Evolutionary conservation across 768 basidiomycete genomes (phyloP), one percentile per base, ranked within the genome.

Genomic region (Podaxis sp.): DNA sequence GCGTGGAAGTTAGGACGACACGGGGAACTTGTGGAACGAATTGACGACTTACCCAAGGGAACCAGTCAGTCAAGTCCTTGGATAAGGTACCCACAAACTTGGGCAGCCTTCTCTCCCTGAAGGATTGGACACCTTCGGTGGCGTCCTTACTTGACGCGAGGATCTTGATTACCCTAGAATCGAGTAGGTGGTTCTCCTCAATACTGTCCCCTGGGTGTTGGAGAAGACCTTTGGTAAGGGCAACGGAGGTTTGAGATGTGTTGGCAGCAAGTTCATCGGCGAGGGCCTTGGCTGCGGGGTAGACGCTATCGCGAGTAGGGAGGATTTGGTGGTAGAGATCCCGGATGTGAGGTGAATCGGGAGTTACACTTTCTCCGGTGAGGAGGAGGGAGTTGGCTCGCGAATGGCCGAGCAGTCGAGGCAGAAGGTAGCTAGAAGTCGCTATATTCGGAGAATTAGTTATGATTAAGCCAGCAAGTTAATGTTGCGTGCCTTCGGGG

Each of bases 161-260:
- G 24, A 80, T 66, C 26, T 76, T 72, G 24, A 86, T 79, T 4
- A 76, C 80, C 15, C 79, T 71, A 10, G 85, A 86, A 64, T 86
- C 85, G 17, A 80, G 66, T 2, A 86, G 65, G 61, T 86, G 84
- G 59, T 82, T 84, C 66, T 83, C 83, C 68, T 87, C 85, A 41
- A 78, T 72, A 6, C 75, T 80, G 59, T 79, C 73, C 8, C 79
- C 82, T 1, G 84, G 80, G 62, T 82, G 78, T 65, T 82, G 81
- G 4, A 87, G 67, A 22, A 86, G 70, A 2, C 77, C 81, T 70
- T 86, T 86, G 10, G 82, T 75, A 65, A 79, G 80, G 0, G 85
- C 82, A 11, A 84, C 66, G 3, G 81, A 76, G n/a, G 80, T 71
- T 66, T 82, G 81, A 13, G 84, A 84, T 3, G 82, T 83, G 61